A percentile compares a stretch with the other conserved stretches of the same genome.
phyloP scores from a whole-genome alignment of 225 moss, liverwort and hornwort species.

The Pseudisothecium myosuroides region DNA sequence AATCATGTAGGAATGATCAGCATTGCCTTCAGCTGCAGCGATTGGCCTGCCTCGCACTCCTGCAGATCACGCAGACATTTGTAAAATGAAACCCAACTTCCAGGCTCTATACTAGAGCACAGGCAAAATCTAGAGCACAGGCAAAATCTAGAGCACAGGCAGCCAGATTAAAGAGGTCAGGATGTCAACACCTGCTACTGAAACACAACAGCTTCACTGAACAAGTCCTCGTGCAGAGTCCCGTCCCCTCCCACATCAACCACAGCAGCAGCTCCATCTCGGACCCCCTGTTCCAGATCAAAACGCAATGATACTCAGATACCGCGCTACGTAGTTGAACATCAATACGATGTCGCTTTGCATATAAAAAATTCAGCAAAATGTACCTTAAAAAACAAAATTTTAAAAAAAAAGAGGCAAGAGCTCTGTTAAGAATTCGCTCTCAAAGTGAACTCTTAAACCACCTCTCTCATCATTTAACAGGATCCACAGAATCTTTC shows the following conservation, averaged over 20 bases:
- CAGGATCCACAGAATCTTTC: slow-evolving; percentile 18
- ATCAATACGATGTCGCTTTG: neutral
- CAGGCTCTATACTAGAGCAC: neutral
- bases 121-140: too few relatives aligned
- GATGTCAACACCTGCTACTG: neutral
- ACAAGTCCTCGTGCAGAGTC: slow-evolving; percentile 57
- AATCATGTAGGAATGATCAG: neutral
- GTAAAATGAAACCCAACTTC: neutral
- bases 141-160: too few relatives aligned
- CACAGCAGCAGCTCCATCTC: slow-evolving; percentile 49
- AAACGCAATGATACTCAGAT: neutral
- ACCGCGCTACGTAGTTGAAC: neutral
- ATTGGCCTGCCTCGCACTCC: slow-evolving; percentile 71
- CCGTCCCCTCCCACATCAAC: slow-evolving; percentile 78
- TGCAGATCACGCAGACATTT: neutral
- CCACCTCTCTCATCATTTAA: neutral
- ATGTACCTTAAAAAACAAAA: neutral
- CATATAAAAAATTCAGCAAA: neutral
- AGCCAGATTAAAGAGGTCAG: neutral
- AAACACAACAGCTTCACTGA: neutral
- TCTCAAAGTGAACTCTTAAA: neutral
- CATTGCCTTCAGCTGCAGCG: neutral
- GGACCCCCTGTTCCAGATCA: slow-evolving; percentile 32
- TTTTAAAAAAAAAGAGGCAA: neutral
- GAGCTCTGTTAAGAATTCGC: neutral